A percentile compares a stretch with the other conserved stretches of the same genome.
Conservation (phyloP, 768 basidiomycete species). For the Agrocybe praecox region DNA sequence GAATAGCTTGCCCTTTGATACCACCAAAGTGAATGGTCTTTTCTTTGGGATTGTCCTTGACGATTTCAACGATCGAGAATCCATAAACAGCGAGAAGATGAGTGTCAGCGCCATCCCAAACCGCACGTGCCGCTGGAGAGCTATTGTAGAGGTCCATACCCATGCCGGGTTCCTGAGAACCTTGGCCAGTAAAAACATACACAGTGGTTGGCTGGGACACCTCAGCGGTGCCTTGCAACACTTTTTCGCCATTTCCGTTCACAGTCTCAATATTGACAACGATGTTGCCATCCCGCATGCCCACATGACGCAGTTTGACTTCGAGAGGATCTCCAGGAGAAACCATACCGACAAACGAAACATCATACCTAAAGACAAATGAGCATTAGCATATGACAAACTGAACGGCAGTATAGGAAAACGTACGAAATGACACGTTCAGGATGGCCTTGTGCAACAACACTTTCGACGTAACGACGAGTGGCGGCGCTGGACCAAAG, state of each 20-base stretch:
- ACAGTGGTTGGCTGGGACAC: slow-evolving; percentile 91
- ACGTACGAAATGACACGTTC: slow-evolving; percentile 87
- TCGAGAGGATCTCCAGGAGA: slow-evolving; percentile 85
- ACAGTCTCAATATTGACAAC: slow-evolving; percentile 87
- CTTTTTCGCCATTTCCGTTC: slow-evolving; percentile 87
- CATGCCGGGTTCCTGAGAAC: slow-evolving; percentile 98
- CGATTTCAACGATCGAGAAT: slow-evolving; percentile 98
- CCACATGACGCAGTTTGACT: slow-evolving; percentile 87
- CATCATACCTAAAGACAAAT: slow-evolving; percentile 68
- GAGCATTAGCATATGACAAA: slow-evolving; percentile 4
- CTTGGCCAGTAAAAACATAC: slow-evolving; percentile 98
- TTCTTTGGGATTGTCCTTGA: slow-evolving; percentile 97
- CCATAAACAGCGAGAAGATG: slow-evolving; percentile 95
- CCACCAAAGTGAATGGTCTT: slow-evolving; percentile 99
- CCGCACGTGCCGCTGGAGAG: slow-evolving; percentile 92
- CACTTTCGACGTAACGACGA: slow-evolving; percentile 87
- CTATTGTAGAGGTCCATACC: slow-evolving; percentile 97
- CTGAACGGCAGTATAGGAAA: no score
- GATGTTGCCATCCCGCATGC: slow-evolving; percentile 93
- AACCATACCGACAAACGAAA: slow-evolving; percentile 97
- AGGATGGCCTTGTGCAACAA: slow-evolving; percentile 91
- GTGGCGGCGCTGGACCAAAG: slow-evolving; percentile 97
- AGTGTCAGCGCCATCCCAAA: slow-evolving; percentile 96
- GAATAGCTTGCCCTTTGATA: slow-evolving; percentile 97
- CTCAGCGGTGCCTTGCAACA: slow-evolving; percentile 90